Evolutionary conservation across 129 eudicot species (phyloP).

Genomic region (Dittrichia graveolens): DNA sequence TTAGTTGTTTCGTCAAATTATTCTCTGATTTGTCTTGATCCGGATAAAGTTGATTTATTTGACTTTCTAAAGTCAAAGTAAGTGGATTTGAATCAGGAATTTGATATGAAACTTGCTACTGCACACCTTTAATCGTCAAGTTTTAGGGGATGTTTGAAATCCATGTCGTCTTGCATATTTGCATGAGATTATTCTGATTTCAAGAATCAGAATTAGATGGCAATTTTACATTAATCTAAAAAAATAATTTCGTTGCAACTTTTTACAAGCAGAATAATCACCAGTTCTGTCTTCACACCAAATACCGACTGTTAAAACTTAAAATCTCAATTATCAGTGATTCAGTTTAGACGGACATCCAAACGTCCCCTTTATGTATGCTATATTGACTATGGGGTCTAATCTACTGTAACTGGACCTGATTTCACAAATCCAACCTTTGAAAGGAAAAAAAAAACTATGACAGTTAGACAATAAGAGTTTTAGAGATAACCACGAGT

Average conservation of each 20-base stretch:
- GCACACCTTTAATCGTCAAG: neutral
- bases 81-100: slow-evolving; percentile 10
- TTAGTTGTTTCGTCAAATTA: slow-evolving; percentile 7
- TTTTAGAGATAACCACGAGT: neutral
- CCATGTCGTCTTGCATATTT: neutral
- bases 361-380: neutral
- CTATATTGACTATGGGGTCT: neutral
- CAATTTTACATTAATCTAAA: neutral
- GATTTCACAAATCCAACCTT: too few species aligned
- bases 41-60: slow-evolving; percentile 12
- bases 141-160: neutral
- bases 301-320: neutral
- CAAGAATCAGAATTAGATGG: neutral
- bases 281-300: neutral
- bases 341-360: neutral
- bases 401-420: neutral
- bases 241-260: neutral
- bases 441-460: neutral
- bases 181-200: neutral
- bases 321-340: neutral
- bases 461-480: neutral
- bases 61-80: slow-evolving; percentile 22
- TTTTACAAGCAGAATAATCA: neutral
- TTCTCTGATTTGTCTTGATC: slow-evolving; percentile 19
- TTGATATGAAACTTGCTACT: slow-evolving; percentile 4